phyloP scores from a whole-genome alignment of 345 rosid genomes.

The Ailanthus altissimus region DNA sequence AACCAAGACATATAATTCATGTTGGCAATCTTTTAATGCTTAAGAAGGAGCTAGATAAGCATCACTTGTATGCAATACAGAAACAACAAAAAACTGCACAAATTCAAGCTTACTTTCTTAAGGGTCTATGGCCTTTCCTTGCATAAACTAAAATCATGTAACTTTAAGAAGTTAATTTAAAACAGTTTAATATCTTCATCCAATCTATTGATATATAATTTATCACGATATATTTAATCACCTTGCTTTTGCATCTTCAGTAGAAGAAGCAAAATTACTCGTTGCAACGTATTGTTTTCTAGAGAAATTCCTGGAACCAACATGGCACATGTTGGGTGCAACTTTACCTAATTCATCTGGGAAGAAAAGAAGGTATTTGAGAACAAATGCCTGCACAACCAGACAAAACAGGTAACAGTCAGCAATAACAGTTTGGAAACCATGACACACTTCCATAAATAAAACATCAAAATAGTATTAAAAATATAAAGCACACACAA shows the following conservation, averaged over 20 bases:
- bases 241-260: conserved; percentile 81
- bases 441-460: not conserved
- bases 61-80: not conserved
- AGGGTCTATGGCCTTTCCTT: conserved; percentile 7
- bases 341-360: conserved; percentile 58
- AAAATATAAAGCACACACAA: not conserved
- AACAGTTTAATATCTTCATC: not conserved
- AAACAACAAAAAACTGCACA: not conserved
- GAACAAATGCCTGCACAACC: conserved; percentile 86
- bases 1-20: not conserved
- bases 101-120: not conserved
- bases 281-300: conserved; percentile 45
- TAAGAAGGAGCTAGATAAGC: not conserved
- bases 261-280: conserved; percentile 53
- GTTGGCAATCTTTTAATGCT: not conserved
- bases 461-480: conserved; percentile 9
- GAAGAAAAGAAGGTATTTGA: conserved; percentile 87
- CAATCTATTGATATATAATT: conserved; percentile 6
- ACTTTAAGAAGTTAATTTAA: not conserved
- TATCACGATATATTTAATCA: conserved; percentile 35
- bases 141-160: conserved; percentile 11
- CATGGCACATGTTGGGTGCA: conserved; percentile 31
- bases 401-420: conserved; percentile 24
- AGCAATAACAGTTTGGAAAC: conserved; percentile 12
- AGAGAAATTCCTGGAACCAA: conserved; percentile 44